Evolutionary conservation across 768 basidiomycete genomes (phyloP).

Genomic region (Dioszegia crocea): DNA sequence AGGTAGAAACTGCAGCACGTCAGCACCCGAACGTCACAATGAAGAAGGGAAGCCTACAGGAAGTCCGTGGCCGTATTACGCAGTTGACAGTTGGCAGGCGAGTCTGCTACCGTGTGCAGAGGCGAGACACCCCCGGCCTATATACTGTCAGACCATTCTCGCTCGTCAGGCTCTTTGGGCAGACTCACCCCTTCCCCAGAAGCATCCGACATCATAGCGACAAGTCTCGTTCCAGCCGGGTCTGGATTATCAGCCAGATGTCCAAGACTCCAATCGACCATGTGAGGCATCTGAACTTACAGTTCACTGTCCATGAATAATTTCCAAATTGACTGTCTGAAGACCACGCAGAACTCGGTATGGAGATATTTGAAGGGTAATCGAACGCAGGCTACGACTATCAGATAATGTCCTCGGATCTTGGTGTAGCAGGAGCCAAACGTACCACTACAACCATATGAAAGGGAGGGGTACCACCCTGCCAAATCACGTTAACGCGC

Average conservation of each 20-base stretch:
- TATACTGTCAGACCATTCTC: not conserved
- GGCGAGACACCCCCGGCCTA: conserved; percentile 39
- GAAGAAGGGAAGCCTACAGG: conserved; percentile 20
- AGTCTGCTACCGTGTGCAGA: conserved; percentile 21
- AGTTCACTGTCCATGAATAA: conserved; percentile 37
- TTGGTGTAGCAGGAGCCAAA: no score
- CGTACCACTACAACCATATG: conserved; percentile 32
- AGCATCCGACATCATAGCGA: conserved; percentile 38
- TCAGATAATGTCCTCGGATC: not conserved
- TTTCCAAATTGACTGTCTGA: conserved; percentile 13
- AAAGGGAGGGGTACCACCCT: conserved; percentile 34
- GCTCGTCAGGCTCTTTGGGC: not conserved
- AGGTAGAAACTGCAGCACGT: conserved; percentile 35
- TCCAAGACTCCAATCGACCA: no score
- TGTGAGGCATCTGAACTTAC: no score
- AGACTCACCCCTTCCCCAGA: conserved; percentile 35
- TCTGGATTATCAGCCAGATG: conserved; percentile 20
- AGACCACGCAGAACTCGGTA: conserved; percentile 27
- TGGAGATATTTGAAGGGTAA: conserved; percentile 31
- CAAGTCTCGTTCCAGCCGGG: conserved; percentile 26
- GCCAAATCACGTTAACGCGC: conserved; percentile 22
- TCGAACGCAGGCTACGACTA: conserved; percentile 35
- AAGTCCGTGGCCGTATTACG: conserved; percentile 29
- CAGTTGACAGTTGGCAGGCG: conserved; percentile 17
- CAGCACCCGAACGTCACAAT: conserved; percentile 2